These are phyloP conservation scores for Tulasnella sp. DNA, from an alignment of 768 basidiomycete genomes.

Conservation along the genomic window DNA sequence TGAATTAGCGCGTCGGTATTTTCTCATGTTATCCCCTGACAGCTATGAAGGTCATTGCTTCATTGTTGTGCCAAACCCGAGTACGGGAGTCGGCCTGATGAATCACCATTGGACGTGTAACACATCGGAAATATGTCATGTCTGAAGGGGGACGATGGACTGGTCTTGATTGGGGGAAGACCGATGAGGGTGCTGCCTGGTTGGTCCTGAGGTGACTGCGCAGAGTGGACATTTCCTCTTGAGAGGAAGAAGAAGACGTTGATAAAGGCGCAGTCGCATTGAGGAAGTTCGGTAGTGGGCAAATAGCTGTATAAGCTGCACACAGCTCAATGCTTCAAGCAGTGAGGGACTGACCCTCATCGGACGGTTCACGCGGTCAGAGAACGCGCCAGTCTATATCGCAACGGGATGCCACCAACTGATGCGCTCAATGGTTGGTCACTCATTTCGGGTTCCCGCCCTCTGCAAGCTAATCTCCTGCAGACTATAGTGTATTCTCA, in stretches of 20 bases:
- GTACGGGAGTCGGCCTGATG: not conserved
- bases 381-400: not conserved
- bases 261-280: not conserved
- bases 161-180: not conserved
- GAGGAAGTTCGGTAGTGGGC: not conserved
- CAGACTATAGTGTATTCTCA: constrained; percentile 76
- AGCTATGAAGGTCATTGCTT: not conserved
- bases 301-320: not conserved
- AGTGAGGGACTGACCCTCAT: not conserved
- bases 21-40: not conserved
- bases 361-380: not conserved
- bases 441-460: not conserved
- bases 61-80: not conserved
- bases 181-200: not conserved
- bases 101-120: not conserved
- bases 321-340: not conserved
- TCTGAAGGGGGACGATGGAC: too few species aligned
- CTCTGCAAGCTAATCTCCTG: not conserved
- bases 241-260: not conserved
- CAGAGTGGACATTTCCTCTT: not conserved
- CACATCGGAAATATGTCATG: not conserved
- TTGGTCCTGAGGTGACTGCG: too few species aligned
- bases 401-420: not conserved
- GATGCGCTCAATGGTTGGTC: constrained; percentile 1
- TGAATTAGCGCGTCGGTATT: not conserved